Evolutionary conservation across 257 asterid genomes (phyloP).

Genomic region (Rubia yunnanensis): DNA sequence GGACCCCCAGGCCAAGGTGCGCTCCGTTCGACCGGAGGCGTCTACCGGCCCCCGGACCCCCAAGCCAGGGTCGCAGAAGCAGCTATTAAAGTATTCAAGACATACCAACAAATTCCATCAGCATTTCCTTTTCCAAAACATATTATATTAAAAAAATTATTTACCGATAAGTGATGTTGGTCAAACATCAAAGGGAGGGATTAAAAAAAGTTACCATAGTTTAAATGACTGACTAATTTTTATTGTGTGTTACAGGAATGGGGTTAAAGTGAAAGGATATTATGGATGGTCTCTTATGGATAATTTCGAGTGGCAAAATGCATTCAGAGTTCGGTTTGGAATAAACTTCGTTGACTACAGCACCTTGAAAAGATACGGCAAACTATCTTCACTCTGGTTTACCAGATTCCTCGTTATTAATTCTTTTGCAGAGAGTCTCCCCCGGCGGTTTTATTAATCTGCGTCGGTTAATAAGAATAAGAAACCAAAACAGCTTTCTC

Average conservation of each 20-base stretch:
- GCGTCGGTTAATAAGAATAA: background rate
- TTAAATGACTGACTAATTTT: background rate
- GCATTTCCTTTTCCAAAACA: no score
- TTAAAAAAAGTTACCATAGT: no score
- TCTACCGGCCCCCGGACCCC: no score
- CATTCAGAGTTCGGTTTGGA: constrained; percentile 22
- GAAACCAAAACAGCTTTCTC: background rate
- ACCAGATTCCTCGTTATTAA: constrained; percentile 6
- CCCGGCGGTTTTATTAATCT: background rate
- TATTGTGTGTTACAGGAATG: constrained; percentile 7
- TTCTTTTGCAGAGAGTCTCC: background rate
- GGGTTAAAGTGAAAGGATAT: constrained; percentile 23
- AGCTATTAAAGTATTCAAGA: no score
- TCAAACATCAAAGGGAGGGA: no score
- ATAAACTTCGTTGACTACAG: constrained; percentile 19
- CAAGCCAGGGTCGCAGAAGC: no score
- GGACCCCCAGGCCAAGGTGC: no score
- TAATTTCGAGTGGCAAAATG: constrained; percentile 23
- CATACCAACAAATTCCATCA: no score
- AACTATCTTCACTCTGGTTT: constrained; percentile 26
- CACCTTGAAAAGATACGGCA: constrained; percentile 18
- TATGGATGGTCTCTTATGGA: constrained; percentile 30
- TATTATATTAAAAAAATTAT: no score
- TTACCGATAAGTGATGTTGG: no score
- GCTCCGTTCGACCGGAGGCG: no score